Percentiles rank a stretch among this genome's conserved stretches.
These are phyloP conservation scores for Vitis labrusca DNA, from an alignment of 164 flowering plant genomes.

Conservation along the genomic window DNA sequence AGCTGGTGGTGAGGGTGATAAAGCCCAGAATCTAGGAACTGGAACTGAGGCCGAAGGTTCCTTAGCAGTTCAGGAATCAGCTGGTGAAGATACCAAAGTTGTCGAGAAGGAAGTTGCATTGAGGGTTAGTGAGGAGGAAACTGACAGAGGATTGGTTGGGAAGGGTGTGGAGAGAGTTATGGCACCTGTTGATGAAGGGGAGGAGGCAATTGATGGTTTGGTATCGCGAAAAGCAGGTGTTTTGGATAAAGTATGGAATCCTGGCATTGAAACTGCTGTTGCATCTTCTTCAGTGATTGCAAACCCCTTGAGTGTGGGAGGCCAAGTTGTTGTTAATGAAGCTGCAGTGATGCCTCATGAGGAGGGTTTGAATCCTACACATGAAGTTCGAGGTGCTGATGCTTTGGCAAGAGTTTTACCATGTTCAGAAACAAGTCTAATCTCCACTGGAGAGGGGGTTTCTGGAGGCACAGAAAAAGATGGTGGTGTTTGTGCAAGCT, in stretches of 20 bases:
- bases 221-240: constrained; percentile 7
- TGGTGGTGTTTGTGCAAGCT: background rate
- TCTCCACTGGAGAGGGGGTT: background rate
- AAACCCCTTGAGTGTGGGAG: background rate
- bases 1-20: background rate
- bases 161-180: background rate
- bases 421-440: background rate
- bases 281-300: background rate
- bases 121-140: background rate
- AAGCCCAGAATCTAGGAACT: background rate
- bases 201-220: constrained; percentile 4
- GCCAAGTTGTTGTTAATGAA: constrained; percentile 9
- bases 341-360: background rate
- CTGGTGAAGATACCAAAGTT: background rate
- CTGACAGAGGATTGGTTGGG: background rate
- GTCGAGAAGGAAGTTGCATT: background rate
- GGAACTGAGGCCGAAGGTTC: constrained; percentile 1
- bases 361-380: constrained; percentile 8
- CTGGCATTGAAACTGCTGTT: constrained; percentile 3
- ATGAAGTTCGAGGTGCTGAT: background rate
- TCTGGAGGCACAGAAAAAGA: background rate
- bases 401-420: background rate
- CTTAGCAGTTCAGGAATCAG: background rate
- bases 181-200: background rate
- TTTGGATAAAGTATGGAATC: constrained; percentile 4